Conservation (phyloP, 345 rosid species). For the Arabidopsis arenosa region DNA sequence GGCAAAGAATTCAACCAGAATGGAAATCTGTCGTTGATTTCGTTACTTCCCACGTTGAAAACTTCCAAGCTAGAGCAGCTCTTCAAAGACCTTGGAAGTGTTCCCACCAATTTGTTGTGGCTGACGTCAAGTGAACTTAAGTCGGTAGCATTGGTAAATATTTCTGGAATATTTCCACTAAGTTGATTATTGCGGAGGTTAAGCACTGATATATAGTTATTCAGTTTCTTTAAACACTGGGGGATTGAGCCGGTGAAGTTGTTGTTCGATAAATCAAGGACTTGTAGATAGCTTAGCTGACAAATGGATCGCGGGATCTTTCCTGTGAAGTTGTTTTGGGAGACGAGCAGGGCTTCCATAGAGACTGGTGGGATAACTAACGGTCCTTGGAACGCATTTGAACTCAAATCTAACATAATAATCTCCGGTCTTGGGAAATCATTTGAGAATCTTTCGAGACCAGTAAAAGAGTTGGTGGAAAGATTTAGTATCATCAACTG, state of each 20-base stretch:
- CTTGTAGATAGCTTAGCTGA: not conserved
- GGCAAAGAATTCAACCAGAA: slow-evolving; percentile 44
- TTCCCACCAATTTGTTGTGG: slow-evolving; percentile 41
- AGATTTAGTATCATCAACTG: not conserved
- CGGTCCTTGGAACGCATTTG: not conserved
- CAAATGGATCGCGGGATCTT: slow-evolving; percentile 11
- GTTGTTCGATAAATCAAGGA: slow-evolving; percentile 36
- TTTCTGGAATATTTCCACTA: slow-evolving; percentile 12
- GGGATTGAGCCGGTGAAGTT: slow-evolving; percentile 36
- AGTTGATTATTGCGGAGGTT: slow-evolving; percentile 30
- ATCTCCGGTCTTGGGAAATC: not conserved
- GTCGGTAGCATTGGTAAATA: not conserved
- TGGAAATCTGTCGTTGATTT: slow-evolving; percentile 40
- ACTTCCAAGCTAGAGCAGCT: slow-evolving; percentile 48
- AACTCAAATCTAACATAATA: not conserved
- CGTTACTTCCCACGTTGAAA: slow-evolving; percentile 48
- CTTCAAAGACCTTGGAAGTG: slow-evolving; percentile 39
- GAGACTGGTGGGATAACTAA: not conserved
- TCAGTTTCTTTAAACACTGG: slow-evolving; percentile 17
- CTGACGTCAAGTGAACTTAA: not conserved
- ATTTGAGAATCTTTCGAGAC: not conserved
- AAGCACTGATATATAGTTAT: not conserved
- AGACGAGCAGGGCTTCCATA: not conserved
- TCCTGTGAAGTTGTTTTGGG: slow-evolving; percentile 10
- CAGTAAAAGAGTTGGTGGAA: not conserved